phyloP scores from a whole-genome alignment of 345 rosid species.

The Salix viminalis region DNA sequence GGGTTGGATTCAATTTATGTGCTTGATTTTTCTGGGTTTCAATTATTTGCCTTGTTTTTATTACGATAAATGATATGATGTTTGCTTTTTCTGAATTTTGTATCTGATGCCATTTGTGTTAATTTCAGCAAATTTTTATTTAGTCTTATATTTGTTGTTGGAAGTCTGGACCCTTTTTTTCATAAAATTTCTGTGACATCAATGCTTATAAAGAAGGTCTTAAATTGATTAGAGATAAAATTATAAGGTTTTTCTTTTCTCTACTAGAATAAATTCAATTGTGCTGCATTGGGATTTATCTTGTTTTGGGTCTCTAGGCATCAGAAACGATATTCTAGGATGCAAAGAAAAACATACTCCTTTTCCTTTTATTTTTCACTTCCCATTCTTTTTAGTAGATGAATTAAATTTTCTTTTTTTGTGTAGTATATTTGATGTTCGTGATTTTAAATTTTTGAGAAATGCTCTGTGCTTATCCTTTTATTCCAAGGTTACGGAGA shows the following conservation, averaged over 20 bases:
- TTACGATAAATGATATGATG: not conserved
- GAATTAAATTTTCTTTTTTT: not conserved
- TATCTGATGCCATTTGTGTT: not conserved
- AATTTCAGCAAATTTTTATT: not conserved
- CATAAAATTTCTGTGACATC: not conserved
- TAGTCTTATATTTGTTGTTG: not conserved
- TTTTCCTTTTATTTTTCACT: not conserved
- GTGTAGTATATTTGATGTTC: not conserved
- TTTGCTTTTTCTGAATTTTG: not conserved
- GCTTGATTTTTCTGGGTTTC: not conserved
- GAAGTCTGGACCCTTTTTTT: not conserved
- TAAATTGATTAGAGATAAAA: not conserved
- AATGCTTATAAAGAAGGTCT: not conserved
- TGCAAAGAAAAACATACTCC: not conserved
- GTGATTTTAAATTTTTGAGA: not conserved
- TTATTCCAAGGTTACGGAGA: slow-evolving; percentile 68
- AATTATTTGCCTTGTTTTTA: not conserved
- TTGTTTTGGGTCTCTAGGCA: not conserved
- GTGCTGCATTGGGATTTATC: not conserved
- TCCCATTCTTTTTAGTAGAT: not conserved
- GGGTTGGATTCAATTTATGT: not conserved
- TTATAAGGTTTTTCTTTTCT: not conserved
- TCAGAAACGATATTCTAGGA: not conserved
- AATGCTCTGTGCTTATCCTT: not conserved
- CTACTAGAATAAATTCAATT: not conserved